phyloP scores from a whole-genome alignment of 352 stramenopile genomes.

The Globisporangium carolinianum region DNA sequence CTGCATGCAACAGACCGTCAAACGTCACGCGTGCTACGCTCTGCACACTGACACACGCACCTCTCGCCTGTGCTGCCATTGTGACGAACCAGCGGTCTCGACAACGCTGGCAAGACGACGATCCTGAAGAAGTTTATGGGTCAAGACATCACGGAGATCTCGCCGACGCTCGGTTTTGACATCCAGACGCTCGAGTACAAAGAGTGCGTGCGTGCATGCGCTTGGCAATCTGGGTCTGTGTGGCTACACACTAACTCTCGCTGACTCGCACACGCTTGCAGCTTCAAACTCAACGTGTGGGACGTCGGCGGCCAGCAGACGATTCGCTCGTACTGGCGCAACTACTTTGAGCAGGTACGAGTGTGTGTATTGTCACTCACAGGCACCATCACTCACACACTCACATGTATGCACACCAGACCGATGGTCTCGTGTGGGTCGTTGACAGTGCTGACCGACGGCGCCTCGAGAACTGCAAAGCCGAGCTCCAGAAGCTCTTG shows the following conservation, averaged over 20 bases:
- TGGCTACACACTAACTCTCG: background rate
- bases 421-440: constrained; percentile 99
- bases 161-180: constrained; percentile 98
- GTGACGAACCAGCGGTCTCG: constrained; percentile 81
- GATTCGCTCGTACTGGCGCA: constrained; percentile 97
- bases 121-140: constrained; percentile 98
- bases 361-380: no score
- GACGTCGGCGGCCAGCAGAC: constrained; percentile 97
- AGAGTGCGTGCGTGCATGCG: constrained; percentile 28
- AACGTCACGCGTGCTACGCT: background rate
- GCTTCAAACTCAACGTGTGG: constrained; percentile 86
- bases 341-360: constrained; percentile 93
- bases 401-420: constrained; percentile 36
- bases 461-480: constrained; percentile 92
- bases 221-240: background rate
- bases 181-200: constrained; percentile 98
- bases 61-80: constrained; percentile 2
- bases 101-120: constrained; percentile 99
- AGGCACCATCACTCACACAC: background rate
- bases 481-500: constrained; percentile 86
- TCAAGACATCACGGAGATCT: constrained; percentile 96
- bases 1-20: background rate
- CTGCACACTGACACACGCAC: background rate
- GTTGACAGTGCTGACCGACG: constrained; percentile 94
- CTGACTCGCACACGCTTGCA: constrained; percentile 1